Evolutionary conservation across 1,284 basidiomycete species (phyloP), one percentile per base, ranked within the genome.

Genomic region (Trichosporon faecale): DNA sequence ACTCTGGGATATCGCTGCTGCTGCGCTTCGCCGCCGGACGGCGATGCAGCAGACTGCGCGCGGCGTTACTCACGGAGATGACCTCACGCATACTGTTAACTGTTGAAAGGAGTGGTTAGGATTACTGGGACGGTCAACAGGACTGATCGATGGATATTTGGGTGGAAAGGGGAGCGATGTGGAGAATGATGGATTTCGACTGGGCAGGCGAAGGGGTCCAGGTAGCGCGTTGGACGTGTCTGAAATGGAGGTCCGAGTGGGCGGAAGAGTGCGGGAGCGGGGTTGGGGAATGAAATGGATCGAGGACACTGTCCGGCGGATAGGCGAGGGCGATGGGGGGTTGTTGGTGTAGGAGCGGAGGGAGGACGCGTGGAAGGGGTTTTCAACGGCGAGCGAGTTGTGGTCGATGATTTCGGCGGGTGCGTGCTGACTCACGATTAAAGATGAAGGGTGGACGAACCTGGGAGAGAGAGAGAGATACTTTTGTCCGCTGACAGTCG

Each of bases 61-160:
- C 57, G 31, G 29, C 29, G 7, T 6, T 21, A 79, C 80, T 77
- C 64, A 83, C 82, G 55, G 81, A 82, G 75, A 83, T 82, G 72
- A 83, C 82, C 73, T 83, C 82, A 69, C 82, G 76, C 82, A 83
- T 73, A 46, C 49, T 80, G 49, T 67, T 16, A 73, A 71, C 69
- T 72, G 55, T 63, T 61, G 44, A 31, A 66, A 37, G 60, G 64
- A 65, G 65, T 70, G 44, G 65, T 52, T 46, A 49, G 31, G 27
- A 66, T 57, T 70, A 67, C 60, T 64, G 49, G 37, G 37, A 31
- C 16, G 64, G 37, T 33, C 9, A 44, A 44, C n/a, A 31, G 33
- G 46, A 40, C 21, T 44, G 11, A n/a, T 14, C 27, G 67, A 8
- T 68, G 29, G 66, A n/a, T 16, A 11, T 14, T 8, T 33, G 7